Percentiles rank a stretch among this genome's conserved stretches.
These are phyloP conservation scores for Zopfia rhizophila DNA, from an alignment of 2,329 filamentous ascomycete species.

Conservation along the genomic window DNA sequence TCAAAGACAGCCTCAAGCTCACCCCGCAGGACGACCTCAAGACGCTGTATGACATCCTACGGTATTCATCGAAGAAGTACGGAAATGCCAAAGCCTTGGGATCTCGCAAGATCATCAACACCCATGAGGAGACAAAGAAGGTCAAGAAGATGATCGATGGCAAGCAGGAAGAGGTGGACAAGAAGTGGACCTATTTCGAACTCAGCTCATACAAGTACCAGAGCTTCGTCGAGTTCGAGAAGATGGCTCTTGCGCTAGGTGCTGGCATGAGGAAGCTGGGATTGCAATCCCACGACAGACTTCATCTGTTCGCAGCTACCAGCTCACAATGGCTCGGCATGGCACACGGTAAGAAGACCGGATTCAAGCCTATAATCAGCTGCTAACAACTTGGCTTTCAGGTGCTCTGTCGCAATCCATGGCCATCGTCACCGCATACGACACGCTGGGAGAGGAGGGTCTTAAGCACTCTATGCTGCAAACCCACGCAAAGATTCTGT, in stretches of 20 bases:
- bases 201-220: constrained; percentile 79
- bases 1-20: constrained; percentile 75
- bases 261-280: constrained; percentile 80
- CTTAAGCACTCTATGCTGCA: constrained; percentile 87
- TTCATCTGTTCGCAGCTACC: constrained; percentile 86
- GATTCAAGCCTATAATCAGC: not conserved
- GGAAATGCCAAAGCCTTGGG: constrained; percentile 67
- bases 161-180: constrained; percentile 80
- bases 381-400: constrained; percentile 33
- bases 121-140: constrained; percentile 87
- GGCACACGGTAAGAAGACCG: constrained; percentile 69
- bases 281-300: constrained; percentile 70
- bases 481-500: constrained; percentile 84
- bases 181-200: constrained; percentile 93
- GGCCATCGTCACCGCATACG: constrained; percentile 93
- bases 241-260: constrained; percentile 74
- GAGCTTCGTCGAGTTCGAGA: constrained; percentile 82
- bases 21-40: constrained; percentile 74
- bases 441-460: constrained; percentile 86
- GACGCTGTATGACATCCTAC: constrained; percentile 83
- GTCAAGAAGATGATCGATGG: constrained; percentile 89
- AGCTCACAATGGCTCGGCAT: constrained; percentile 86
- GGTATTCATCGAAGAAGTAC: constrained; percentile 69
- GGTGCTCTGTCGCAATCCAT: constrained; percentile 83
- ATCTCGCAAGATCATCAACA: constrained; percentile 76